phyloP scores from a whole-genome alignment of 2,329 filamentous ascomycete species.

The Colletotrichum gigasporum region DNA sequence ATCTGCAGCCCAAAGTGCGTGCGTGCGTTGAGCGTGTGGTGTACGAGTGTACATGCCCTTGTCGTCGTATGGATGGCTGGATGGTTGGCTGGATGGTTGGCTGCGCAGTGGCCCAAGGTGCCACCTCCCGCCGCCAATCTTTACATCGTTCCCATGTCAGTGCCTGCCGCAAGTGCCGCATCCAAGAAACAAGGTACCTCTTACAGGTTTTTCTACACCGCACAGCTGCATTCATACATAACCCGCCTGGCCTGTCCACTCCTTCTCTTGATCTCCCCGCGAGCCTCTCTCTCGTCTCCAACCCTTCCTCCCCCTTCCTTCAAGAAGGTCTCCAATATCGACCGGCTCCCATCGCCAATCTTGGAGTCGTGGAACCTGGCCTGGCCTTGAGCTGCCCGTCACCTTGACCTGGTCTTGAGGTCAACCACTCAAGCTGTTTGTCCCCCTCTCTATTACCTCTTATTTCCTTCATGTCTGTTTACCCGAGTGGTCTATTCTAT shows the following conservation, averaged over 20 bases:
- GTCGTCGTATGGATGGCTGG: not conserved
- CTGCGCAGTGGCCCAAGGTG: conserved; percentile 19
- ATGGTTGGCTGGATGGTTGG: conserved; percentile 8
- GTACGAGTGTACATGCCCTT: conserved; percentile 3
- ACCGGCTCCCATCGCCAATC: conserved; percentile 15
- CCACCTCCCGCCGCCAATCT: conserved; percentile 21
- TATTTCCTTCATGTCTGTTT: not conserved
- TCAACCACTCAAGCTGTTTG: conserved; percentile 20
- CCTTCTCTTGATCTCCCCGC: not conserved
- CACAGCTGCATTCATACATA: conserved; percentile 23
- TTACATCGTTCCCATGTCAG: conserved; percentile 26
- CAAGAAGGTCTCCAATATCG: conserved; percentile 6
- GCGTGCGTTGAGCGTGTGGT: not conserved
- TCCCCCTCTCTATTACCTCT: conserved; percentile 10
- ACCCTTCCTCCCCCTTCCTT: not conserved
- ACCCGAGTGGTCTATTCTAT: not conserved
- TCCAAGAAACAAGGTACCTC: conserved; percentile 11
- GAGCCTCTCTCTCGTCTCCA: conserved; percentile 20
- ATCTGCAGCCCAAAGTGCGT: conserved; percentile 1
- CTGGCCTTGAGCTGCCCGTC: not conserved
- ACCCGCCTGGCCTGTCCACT: not conserved
- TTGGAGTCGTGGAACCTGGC: conserved; percentile 16
- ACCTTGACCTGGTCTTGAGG: conserved; percentile 6
- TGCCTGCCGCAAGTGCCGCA: conserved; percentile 29
- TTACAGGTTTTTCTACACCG: conserved; percentile 1